These are phyloP conservation scores for Cornus controversa DNA, from an alignment of 148 eudicot species.

Conservation along the genomic window DNA sequence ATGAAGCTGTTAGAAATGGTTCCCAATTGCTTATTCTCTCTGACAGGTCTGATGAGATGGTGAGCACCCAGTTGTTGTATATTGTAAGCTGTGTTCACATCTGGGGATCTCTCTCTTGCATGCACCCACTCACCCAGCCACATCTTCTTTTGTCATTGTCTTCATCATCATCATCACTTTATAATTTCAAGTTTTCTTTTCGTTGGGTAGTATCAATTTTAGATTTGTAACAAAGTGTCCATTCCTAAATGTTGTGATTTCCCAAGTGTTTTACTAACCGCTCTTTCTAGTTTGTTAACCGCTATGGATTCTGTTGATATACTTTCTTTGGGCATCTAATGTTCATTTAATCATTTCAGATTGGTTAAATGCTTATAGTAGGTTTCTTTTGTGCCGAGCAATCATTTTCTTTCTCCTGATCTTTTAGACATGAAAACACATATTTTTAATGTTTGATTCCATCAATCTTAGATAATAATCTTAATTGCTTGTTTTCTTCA, in stretches of 20 bases:
- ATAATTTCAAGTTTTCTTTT: too few species aligned
- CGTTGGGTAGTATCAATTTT: neutral
- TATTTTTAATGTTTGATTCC: neutral
- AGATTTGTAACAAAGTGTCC: neutral
- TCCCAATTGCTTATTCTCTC: conserved; percentile 89
- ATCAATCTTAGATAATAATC: neutral
- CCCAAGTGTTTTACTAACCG: neutral
- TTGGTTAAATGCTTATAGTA: neutral
- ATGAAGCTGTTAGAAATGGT: conserved; percentile 99
- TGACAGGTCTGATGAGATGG: conserved; percentile 93
- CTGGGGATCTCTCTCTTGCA: neutral
- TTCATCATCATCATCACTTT: neutral
- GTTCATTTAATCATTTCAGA: neutral
- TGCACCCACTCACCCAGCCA: neutral
- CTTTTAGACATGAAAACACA: neutral
- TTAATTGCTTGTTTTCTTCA: conserved; percentile 19
- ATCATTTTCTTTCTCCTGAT: neutral
- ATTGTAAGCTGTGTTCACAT: neutral
- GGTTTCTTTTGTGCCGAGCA: conserved; percentile 6
- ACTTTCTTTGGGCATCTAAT: neutral
- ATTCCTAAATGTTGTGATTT: neutral
- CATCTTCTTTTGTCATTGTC: neutral
- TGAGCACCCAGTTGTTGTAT: conserved; percentile 28
- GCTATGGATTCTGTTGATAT: neutral
- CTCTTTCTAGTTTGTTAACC: neutral